phyloP scores from a whole-genome alignment of 179 eudicot genomes.

The Silene noctiflora region DNA sequence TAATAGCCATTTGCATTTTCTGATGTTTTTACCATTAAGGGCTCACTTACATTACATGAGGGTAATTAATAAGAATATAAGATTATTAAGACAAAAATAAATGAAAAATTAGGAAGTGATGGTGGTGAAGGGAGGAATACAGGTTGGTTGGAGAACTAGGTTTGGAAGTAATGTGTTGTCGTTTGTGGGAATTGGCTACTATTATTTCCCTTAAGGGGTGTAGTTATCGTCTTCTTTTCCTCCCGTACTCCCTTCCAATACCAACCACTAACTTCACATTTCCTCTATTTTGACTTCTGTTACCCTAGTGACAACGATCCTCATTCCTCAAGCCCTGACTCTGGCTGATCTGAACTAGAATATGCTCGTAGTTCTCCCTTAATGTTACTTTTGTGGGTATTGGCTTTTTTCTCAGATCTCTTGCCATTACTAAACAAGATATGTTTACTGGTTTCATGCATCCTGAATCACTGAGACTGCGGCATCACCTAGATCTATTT shows the following conservation, averaged over 20 bases:
- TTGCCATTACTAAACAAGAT: background rate
- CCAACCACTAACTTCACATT: too few species aligned
- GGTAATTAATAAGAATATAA: background rate
- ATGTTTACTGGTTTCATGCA: background rate
- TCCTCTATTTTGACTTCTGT: too few species aligned
- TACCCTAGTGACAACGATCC: background rate
- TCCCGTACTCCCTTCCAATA: too few species aligned
- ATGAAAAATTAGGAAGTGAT: too few species aligned
- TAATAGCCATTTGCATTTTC: background rate
- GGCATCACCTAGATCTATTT: background rate
- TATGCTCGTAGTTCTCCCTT: too few species aligned
- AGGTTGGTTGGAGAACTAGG: too few species aligned
- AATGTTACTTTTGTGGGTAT: background rate
- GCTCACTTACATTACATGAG: background rate
- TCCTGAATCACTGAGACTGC: background rate
- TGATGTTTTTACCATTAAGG: background rate
- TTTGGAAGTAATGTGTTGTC: too few species aligned
- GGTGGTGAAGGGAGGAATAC: too few species aligned
- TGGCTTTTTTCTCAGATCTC: background rate
- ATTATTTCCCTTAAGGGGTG: too few species aligned
- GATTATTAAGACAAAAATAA: too few species aligned
- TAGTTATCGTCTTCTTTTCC: too few species aligned
- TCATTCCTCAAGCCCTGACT: background rate
- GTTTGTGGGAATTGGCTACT: too few species aligned
- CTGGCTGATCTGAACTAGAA: background rate